phyloP scores from a whole-genome alignment of 2,329 filamentous ascomycete genomes.

The Alternaria ventricosa region DNA sequence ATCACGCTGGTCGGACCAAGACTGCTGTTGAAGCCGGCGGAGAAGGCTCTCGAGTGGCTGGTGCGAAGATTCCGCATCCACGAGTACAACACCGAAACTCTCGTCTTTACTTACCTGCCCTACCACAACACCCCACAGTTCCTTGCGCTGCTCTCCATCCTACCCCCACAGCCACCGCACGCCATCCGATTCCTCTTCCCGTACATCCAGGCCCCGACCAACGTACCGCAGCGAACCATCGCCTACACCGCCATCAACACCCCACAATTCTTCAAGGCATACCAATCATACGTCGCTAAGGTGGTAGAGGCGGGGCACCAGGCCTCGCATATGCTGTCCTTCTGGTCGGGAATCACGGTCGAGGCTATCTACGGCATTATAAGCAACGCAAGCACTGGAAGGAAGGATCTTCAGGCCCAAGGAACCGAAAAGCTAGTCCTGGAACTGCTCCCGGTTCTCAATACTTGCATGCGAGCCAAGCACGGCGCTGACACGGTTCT shows the following conservation, averaged over 20 bases:
- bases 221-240: conserved; percentile 79
- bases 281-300: conserved; percentile 81
- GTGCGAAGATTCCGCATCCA: conserved; percentile 90
- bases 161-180: conserved; percentile 75
- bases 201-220: conserved; percentile 78
- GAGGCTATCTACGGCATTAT: conserved; percentile 86
- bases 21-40: conserved; percentile 81
- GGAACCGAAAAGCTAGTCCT: conserved; percentile 80
- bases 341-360: conserved; percentile 89
- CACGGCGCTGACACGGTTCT: conserved; percentile 80
- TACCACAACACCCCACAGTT: conserved; percentile 90
- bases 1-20: conserved; percentile 78
- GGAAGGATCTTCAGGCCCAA: conserved; percentile 76
- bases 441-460: conserved; percentile 71
- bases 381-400: conserved; percentile 76
- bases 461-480: conserved; percentile 77
- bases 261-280: conserved; percentile 72
- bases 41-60: conserved; percentile 95
- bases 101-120: conserved; percentile 87
- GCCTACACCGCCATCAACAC: conserved; percentile 85
- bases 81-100: conserved; percentile 80
- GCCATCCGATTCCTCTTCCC: conserved; percentile 85
- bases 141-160: conserved; percentile 82
- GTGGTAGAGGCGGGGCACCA: conserved; percentile 75
- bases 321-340: conserved; percentile 79